Percentiles rank a stretch among this genome's conserved stretches.
Conservation (phyloP, 305 asterid species). For the Fraxinus albicans region DNA sequence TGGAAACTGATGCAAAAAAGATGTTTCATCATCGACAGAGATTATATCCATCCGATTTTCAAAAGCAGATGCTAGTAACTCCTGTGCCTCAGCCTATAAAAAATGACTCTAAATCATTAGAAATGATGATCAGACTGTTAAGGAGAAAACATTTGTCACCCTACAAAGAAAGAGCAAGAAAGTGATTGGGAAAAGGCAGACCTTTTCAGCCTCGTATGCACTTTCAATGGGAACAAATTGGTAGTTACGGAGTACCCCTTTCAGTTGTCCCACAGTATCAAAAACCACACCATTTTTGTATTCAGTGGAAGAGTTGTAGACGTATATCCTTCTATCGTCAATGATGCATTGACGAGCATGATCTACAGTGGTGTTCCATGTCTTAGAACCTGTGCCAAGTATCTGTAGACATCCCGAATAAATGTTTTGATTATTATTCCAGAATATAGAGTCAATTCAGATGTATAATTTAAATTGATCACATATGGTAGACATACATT, state of each 20-base stretch:
- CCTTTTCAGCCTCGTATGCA: conserved; percentile 34
- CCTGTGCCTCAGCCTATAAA: conserved; percentile 31
- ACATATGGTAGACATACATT: not conserved
- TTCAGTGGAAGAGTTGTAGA: conserved; percentile 20
- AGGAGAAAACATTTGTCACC: not conserved
- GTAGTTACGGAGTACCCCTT: conserved; percentile 30
- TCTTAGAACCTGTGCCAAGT: conserved; percentile 2
- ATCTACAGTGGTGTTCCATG: conserved; percentile 23
- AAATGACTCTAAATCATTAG: not conserved
- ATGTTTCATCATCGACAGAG: conserved; percentile 22
- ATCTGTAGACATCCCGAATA: conserved; percentile 30
- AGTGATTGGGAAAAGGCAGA: not conserved
- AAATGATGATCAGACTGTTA: not conserved
- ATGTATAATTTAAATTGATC: not conserved
- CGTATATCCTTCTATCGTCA: conserved; percentile 21
- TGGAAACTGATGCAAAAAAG: conserved; percentile 26
- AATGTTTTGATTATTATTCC: not conserved
- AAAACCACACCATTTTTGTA: conserved; percentile 28
- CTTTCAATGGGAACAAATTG: conserved; percentile 20
- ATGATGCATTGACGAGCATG: conserved; percentile 37
- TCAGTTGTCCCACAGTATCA: conserved; percentile 34
- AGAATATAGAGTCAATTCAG: not conserved
- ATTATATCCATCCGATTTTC: conserved; percentile 17
- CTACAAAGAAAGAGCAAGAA: not conserved
- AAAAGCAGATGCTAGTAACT: conserved; percentile 35